phyloP scores from a whole-genome alignment of 78 protist genomes.

The Fonticula alba region DNA sequence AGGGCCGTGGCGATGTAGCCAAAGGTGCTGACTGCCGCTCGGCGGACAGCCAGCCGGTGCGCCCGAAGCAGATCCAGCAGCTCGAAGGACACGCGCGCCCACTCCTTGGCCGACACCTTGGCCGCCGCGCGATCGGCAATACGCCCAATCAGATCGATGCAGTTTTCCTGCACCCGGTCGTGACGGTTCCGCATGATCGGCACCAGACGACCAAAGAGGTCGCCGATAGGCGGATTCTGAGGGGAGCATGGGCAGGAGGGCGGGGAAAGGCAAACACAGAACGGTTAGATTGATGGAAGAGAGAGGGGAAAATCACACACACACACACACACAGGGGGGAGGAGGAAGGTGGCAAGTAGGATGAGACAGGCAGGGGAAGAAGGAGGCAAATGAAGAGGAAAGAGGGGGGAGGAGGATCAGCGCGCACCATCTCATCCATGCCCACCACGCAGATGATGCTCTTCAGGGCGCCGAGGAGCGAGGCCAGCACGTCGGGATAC shows the following conservation, averaged over 20 bases:
- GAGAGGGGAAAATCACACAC: too few species aligned
- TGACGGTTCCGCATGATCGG: constrained; percentile 91
- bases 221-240: constrained; percentile 93
- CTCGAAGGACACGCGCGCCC: constrained; percentile 95
- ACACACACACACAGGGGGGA: too few species aligned
- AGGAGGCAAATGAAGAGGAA: too few species aligned
- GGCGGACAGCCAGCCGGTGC: constrained; percentile 70
- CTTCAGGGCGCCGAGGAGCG: constrained; percentile 77
- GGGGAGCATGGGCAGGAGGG: too few species aligned
- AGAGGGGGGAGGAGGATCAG: too few species aligned
- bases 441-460: constrained; percentile 75
- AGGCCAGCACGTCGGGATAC: constrained; percentile 93
- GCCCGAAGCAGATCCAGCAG: constrained; percentile 91
- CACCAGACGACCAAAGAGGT: constrained; percentile 78
- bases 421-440: constrained; percentile 75
- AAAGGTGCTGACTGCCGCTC: constrained; percentile 89
- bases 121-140: constrained; percentile 83
- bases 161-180: constrained; percentile 83
- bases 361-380: too few species aligned
- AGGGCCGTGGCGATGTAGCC: constrained; percentile 95
- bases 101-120: constrained; percentile 75
- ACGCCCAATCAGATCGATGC: constrained; percentile 88
- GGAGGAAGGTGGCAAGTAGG: too few species aligned
- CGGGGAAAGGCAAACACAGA: too few species aligned
- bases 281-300: too few species aligned